Evolutionary conservation across 305 asterid species (phyloP).

Genomic region (Striga hermonthica): DNA sequence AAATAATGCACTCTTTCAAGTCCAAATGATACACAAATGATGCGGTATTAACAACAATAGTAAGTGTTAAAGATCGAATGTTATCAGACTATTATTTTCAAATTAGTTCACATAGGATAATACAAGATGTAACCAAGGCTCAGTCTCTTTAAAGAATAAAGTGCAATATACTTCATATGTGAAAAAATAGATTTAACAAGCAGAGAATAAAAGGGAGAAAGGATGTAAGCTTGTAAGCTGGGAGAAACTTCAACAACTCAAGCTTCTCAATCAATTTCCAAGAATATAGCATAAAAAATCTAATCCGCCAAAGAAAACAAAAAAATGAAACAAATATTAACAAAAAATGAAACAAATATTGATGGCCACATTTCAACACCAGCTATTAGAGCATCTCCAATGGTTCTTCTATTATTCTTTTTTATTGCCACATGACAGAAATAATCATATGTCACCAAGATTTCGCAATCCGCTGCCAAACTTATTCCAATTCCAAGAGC

Average conservation of each 20-base stretch:
- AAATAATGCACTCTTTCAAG: background rate
- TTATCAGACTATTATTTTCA: background rate
- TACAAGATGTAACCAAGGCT: background rate
- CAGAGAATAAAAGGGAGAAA: background rate
- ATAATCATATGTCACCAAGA: no score
- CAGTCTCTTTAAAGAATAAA: slow-evolving; percentile 13
- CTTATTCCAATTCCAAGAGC: no score
- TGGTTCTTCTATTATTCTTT: no score
- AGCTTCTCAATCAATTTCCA: slow-evolving; percentile 1
- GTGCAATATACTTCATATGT: background rate
- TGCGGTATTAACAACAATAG: background rate
- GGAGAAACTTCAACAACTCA: no score
- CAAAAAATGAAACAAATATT: background rate
- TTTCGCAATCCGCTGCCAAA: no score
- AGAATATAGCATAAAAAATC: slow-evolving; percentile 5
- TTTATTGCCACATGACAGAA: no score
- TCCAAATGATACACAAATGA: background rate
- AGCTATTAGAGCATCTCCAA: no score
- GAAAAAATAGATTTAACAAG: background rate
- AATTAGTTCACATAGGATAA: background rate
- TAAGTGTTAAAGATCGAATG: background rate
- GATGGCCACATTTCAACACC: background rate
- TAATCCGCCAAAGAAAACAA: no score
- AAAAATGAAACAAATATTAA: background rate
- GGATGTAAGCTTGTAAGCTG: no score